Conservation (phyloP, 768 basidiomycete species). For the Omphalotus guepiniiformis region DNA sequence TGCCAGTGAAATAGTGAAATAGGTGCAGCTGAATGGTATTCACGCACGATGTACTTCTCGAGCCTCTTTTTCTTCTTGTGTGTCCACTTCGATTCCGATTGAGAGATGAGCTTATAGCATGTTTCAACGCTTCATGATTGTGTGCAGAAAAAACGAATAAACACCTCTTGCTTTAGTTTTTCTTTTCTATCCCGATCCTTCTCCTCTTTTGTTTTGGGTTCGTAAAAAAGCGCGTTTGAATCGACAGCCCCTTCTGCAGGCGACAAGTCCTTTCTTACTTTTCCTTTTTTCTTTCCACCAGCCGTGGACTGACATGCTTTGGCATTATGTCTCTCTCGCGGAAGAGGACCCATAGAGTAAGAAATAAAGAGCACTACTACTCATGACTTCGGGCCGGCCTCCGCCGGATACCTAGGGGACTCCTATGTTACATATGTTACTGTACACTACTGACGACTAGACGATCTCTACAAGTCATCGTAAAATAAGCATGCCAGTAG, state of each 20-base stretch:
- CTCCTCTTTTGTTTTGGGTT: constrained; percentile 55
- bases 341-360: constrained; percentile 9
- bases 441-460: too few relatives aligned
- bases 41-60: constrained; percentile 92
- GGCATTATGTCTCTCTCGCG: constrained; percentile 48
- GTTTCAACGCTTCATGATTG: constrained; percentile 9
- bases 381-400: too few relatives aligned
- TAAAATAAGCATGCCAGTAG: too few relatives aligned
- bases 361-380: too few relatives aligned
- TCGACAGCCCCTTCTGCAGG: constrained; percentile 25
- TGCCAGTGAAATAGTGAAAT: not conserved
- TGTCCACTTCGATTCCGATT: constrained; percentile 69
- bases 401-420: too few relatives aligned
- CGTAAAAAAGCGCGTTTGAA: constrained; percentile 55
- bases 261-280: constrained; percentile 26
- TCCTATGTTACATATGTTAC: too few relatives aligned
- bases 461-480: too few relatives aligned
- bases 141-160: not conserved
- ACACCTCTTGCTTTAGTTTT: constrained; percentile 52
- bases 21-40: too few relatives aligned
- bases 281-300: constrained; percentile 63
- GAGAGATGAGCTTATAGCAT: constrained; percentile 34
- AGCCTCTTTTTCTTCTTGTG: constrained; percentile 85
- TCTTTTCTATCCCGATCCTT: constrained; percentile 58
- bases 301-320: constrained; percentile 63